Base-by-base conservation (phyloP, 495 filamentous ascomycete species). In the Trichoderma gamsii region DNA sequence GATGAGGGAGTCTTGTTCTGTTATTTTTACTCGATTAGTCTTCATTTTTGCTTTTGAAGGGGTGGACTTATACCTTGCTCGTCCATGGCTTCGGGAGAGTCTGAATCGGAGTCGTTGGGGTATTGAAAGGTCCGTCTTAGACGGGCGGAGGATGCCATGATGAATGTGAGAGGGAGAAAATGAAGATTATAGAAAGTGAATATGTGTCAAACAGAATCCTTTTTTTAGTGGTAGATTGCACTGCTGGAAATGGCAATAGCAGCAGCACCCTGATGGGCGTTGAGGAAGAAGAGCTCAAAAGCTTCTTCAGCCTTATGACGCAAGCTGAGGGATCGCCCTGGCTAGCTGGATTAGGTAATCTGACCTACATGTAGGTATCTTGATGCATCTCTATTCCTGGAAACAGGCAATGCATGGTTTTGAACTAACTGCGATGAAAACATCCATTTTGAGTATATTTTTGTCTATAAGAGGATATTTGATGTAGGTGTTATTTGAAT, bases 1-100 rank as follows among this genome's bases (percentile, higher is more conserved):
- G 70, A 95, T 93, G 0, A 92, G 77, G 64, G 78, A 75, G 72
- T 93, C 91, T 79, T 95, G 91, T 74, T 92, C 88, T 86, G 73
- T 41, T 86, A 72, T 41, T 67, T 6, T 51, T 59, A 0, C 3
- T 49, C 9, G 63, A 9, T 38, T 32, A 21, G 12, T 46, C 13
- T 18, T 38, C 49, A 44, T 59, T 29, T 29, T 29, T 1, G 1
- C 29, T 29, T 29, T 4, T 29, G 29, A 29, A 29, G 4, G 25
- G 46, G 18, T 18, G 41, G 27, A 21, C 49, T 51, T 68, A 66
- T 63, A 87, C 86, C 86, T 83, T 90, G 82, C 73, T 90, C 89
- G 70, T 90, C 88, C 41, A 88, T 71, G 67, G 87, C 81, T 68
- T 84, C 79, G 23, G 82, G 81, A 65, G 81, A 78, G 41, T 82